These are phyloP conservation scores for Aspergillus panamensis DNA, from an alignment of 495 filamentous ascomycete species.

Conservation along the genomic window DNA sequence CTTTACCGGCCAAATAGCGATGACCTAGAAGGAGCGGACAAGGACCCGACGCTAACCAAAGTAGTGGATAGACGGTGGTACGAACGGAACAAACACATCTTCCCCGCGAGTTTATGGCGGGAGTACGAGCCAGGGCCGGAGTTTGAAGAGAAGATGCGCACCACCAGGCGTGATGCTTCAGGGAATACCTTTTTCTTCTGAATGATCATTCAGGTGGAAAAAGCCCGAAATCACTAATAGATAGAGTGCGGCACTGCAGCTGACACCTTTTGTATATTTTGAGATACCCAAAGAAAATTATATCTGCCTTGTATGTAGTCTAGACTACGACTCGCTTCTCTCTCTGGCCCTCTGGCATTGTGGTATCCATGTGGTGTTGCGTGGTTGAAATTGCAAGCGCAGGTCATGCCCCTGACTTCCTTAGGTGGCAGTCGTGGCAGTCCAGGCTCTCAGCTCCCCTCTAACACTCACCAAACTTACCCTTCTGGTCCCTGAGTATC, in stretches of 20 bases:
- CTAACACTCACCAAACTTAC: not conserved
- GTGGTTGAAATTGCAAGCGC: slow-evolving; percentile 2
- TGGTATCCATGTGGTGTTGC: not conserved
- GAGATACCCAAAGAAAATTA: slow-evolving; percentile 18
- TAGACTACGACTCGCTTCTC: not conserved
- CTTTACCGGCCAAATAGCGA: slow-evolving; percentile 45
- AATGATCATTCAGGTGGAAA: slow-evolving; percentile 4
- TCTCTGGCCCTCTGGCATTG: not conserved
- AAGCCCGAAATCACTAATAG: not conserved
- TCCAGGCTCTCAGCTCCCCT: not conserved
- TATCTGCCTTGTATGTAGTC: slow-evolving; percentile 8
- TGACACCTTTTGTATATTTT: slow-evolving; percentile 16
- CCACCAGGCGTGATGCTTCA: slow-evolving; percentile 66
- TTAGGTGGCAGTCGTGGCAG: not conserved
- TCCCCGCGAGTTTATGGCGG: slow-evolving; percentile 92
- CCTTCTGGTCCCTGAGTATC: not conserved
- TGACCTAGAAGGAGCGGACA: slow-evolving; percentile 68
- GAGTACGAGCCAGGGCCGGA: slow-evolving; percentile 89
- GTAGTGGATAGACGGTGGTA: slow-evolving; percentile 97
- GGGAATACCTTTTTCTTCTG: slow-evolving; percentile 95
- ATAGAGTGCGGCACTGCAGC: slow-evolving; percentile 10
- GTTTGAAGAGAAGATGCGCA: slow-evolving; percentile 68
- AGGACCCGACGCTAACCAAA: slow-evolving; percentile 83
- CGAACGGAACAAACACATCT: slow-evolving; percentile 95
- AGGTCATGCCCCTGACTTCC: slow-evolving; percentile 3